Evolutionary conservation across 306 rosid species (phyloP).

Genomic region (Sophora flavescens): DNA sequence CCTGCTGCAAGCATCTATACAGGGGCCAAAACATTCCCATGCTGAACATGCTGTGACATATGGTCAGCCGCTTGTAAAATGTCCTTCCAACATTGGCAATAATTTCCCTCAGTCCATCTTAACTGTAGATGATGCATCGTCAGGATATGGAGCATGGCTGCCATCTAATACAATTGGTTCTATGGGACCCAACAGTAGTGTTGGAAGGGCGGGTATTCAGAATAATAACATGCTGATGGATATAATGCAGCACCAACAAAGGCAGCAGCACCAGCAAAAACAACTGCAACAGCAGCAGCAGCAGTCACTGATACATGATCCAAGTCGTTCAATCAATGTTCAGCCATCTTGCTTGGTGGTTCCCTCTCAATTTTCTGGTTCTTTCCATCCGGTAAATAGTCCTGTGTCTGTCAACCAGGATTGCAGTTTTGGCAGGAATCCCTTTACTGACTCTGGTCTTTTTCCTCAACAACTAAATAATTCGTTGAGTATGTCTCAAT

Average conservation of each 20-base stretch:
- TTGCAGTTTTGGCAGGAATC: conserved; percentile 52
- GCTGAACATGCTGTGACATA: conserved; percentile 59
- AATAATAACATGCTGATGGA: conserved; percentile 53
- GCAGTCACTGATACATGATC: conserved; percentile 51
- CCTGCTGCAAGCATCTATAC: conserved; percentile 61
- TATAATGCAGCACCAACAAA: conserved; percentile 50
- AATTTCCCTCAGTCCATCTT: conserved; percentile 56
- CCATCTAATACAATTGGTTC: conserved; percentile 51
- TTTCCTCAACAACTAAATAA: conserved; percentile 56
- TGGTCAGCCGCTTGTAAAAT: conserved; percentile 59
- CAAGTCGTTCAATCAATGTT: conserved; percentile 58
- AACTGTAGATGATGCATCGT: conserved; percentile 53
- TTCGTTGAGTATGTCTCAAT: conserved; percentile 49
- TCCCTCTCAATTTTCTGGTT: conserved; percentile 62
- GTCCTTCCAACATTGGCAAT: conserved; percentile 52
- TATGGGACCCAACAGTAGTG: conserved; percentile 48
- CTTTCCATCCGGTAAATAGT: conserved; percentile 53
- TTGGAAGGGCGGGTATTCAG: conserved; percentile 53
- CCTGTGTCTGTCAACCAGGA: conserved; percentile 60
- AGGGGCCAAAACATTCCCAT: conserved; percentile 53
- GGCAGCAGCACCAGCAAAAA: conserved; percentile 41
- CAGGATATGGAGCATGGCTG: conserved; percentile 63
- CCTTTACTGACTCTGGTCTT: conserved; percentile 59
- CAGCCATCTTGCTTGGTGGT: conserved; percentile 71
- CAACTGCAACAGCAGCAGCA: conserved; percentile 47